Base-by-base conservation (phyloP, 2,329 filamentous ascomycete species). In the Cladosporium sp. region DNA sequence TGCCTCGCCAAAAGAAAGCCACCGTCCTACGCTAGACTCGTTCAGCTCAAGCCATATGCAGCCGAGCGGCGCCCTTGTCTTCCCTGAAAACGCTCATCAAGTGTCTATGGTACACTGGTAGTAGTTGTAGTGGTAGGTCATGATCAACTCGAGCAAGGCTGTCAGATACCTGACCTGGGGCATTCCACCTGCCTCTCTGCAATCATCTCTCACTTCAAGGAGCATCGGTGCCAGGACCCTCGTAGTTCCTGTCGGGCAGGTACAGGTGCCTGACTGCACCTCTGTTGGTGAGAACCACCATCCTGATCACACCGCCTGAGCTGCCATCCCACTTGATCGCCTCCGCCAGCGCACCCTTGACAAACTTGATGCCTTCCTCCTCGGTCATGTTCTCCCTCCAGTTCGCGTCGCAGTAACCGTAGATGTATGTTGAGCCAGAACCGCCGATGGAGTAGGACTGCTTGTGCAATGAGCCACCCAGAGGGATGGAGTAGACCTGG, bases 251-350 rank as follows among this genome's bases (percentile, higher is more conserved):
- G 75, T 99, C 92, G 38, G 93, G 93, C 65, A 99, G 80, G 72
- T 97, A 99, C 68, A 99, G 73, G 77, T 97, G 93, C 73, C 93
- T 83, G 73, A 93, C 84, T 6, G 92, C 91, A 30, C 93, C 93
- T 67, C 87, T 83, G 64, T 84, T 84, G 56, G 92, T 99, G 72
- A 99, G 75, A 53, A 99, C 93, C 56, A 97, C 92, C 88, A 99
- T 89, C 62, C 93, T 84, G 65, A 99, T 99, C 54, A 99, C 93
- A 75, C 93, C 93, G 59, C 93, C 93, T 3, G 93, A 97, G 77
- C 91, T 96, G 58, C 93, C 93, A 69, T 99, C 93, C 93, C 93
- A 99, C 75, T 96, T 96, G 80, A 99, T 97, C 13, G 93, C 93
- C 78, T 99, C 92, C 65, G 83, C 78, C 67, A 99, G 76, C 27